Percentiles rank a stretch among this genome's conserved stretches.
Evolutionary conservation across 73 alveolate genomes (phyloP).

Genomic region (Paramecium sexaurelia): DNA sequence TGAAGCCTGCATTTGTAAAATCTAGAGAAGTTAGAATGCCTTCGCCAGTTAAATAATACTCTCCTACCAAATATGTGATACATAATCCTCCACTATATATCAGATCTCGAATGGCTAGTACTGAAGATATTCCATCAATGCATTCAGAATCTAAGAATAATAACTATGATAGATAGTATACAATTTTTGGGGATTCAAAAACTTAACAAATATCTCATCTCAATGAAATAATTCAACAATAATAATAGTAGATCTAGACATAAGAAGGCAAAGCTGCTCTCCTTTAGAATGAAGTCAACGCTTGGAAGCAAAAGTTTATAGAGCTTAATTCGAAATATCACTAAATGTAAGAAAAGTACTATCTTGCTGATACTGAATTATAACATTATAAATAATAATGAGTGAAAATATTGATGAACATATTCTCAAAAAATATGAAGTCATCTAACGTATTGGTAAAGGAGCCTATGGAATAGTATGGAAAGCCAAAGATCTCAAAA

Average conservation of each 20-base stretch:
- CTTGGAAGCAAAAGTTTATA: constrained; percentile 26
- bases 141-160: neutral
- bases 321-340: constrained; percentile 2
- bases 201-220: constrained; percentile 17
- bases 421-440: constrained; percentile 81
- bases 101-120: neutral
- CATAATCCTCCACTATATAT: constrained; percentile 7
- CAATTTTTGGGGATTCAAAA: neutral
- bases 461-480: constrained; percentile 96
- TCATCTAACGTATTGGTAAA: constrained; percentile 82
- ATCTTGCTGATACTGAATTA: constrained; percentile 53
- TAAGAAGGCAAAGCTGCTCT: neutral
- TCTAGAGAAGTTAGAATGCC: constrained; percentile 32
- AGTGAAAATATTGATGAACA: constrained; percentile 85
- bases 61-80: constrained; percentile 40
- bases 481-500: constrained; percentile 92
- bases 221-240: neutral
- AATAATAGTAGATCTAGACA: neutral
- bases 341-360: constrained; percentile 22
- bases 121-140: constrained; percentile 7
- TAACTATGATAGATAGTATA: neutral
- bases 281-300: neutral
- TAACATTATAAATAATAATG: constrained; percentile 69
- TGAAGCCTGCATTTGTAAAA: constrained; percentile 31
- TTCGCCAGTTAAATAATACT: neutral